These are phyloP conservation scores for Apiospora hydei DNA, from an alignment of 2,329 filamentous ascomycete species.

Conservation along the genomic window DNA sequence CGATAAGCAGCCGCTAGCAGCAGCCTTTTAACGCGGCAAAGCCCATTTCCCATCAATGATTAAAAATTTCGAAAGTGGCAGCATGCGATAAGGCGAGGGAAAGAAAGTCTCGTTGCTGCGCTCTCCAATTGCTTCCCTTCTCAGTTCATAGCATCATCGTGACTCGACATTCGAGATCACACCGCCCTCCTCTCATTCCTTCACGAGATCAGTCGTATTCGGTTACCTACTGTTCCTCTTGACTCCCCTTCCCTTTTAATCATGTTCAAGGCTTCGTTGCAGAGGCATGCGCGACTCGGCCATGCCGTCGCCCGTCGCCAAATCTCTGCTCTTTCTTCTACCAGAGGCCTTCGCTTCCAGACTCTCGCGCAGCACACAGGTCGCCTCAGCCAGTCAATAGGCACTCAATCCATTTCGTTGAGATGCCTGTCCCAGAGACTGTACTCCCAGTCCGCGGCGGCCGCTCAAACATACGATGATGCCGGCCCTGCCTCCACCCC, in stretches of 20 bases:
- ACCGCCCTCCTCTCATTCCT: not conserved
- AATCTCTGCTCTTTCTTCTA: constrained; percentile 26
- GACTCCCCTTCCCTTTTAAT: not conserved
- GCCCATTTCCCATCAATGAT: not conserved
- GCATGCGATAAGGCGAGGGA: not conserved
- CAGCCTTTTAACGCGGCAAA: not conserved
- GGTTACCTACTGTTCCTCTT: not conserved
- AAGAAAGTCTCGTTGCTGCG: constrained; percentile 3
- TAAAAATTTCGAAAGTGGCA: constrained; percentile 10
- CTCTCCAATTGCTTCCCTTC: not conserved
- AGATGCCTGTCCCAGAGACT: constrained; percentile 21
- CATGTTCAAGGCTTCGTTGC: constrained; percentile 30
- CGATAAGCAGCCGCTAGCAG: not conserved
- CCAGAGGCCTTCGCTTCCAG: constrained; percentile 26
- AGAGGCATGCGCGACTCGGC: constrained; percentile 29
- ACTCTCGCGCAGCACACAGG: constrained; percentile 24
- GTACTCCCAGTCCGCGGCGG: constrained; percentile 27
- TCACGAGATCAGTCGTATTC: not conserved
- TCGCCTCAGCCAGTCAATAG: not conserved
- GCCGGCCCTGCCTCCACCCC: constrained; percentile 25
- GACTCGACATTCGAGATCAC: constrained; percentile 7
- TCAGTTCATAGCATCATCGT: not conserved
- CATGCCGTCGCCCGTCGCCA: constrained; percentile 27
- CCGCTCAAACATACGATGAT: constrained; percentile 13
- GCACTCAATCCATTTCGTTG: constrained; percentile 15